Evolutionary conservation across 352 stramenopile genomes (phyloP).

Genomic region (Hyaloperonospora arabidopsidis): DNA sequence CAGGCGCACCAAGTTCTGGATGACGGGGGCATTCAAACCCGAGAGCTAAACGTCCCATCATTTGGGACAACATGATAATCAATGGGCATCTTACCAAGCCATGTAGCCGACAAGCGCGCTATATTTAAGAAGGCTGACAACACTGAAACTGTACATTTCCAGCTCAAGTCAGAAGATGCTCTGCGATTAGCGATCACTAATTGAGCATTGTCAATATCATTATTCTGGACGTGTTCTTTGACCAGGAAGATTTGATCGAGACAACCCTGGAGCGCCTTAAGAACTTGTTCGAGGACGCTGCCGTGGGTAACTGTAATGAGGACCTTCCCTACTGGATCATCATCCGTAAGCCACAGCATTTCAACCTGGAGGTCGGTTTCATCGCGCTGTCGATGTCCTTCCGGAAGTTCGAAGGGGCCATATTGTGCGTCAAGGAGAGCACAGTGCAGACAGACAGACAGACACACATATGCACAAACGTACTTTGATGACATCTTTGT

Average conservation of each 20-base stretch:
- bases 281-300: background rate
- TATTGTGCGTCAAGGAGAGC: too few relatives aligned
- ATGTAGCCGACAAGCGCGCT: background rate
- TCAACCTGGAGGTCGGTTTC: background rate
- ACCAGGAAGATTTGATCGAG: background rate
- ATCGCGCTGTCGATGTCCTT: slow-evolving; percentile 1
- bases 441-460: too few relatives aligned
- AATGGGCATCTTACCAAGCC: slow-evolving; percentile 1
- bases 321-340: background rate
- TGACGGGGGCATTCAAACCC: background rate
- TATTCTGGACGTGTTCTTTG: background rate
- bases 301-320: background rate
- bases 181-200: background rate
- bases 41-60: slow-evolving; percentile 1
- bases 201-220: background rate
- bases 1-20: background rate
- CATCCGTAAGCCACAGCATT: background rate
- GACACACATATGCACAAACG: too few relatives aligned
- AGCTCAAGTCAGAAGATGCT: too few relatives aligned
- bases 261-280: background rate
- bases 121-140: slow-evolving; percentile 1
- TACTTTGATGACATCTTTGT: too few relatives aligned
- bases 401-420: background rate
- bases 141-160: too few relatives aligned
- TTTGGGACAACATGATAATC: background rate